Percentiles rank a stretch among this genome's conserved stretches.
Conservation (phyloP, 192 early-diverging fungal genomes). For the Cetraspora pellucida region DNA sequence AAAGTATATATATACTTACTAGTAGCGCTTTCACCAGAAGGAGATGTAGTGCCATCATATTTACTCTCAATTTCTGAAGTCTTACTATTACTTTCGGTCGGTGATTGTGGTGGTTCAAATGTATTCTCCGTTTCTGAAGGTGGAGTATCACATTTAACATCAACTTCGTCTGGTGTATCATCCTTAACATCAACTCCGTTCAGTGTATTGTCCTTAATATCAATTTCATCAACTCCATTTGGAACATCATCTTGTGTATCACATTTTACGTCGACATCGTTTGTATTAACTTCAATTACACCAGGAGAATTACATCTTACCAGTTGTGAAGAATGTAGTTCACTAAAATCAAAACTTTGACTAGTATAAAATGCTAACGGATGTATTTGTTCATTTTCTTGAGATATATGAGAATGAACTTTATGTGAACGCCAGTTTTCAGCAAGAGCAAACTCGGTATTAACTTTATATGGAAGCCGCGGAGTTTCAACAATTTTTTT, state of each 20-base stretch:
- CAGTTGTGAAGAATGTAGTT: not conserved
- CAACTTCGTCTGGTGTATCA: not conserved
- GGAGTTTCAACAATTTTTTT: conserved; percentile 8
- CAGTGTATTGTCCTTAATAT: not conserved
- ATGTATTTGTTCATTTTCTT: not conserved
- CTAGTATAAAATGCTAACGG: not conserved
- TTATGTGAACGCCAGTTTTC: not conserved
- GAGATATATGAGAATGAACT: not conserved
- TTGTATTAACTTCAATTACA: not conserved
- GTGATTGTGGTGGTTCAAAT: not conserved
- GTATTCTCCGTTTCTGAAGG: not conserved
- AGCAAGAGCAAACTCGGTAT: conserved; percentile 10
- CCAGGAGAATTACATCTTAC: too few relatives aligned
- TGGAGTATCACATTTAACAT: not conserved
- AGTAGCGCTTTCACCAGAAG: not conserved
- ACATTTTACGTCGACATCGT: not conserved
- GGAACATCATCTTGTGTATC: too few relatives aligned
- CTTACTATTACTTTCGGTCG: not conserved
- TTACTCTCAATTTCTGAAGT: too few relatives aligned
- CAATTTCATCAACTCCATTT: too few relatives aligned
- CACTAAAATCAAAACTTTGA: conserved; percentile 7
- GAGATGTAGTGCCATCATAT: too few relatives aligned
- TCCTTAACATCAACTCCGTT: not conserved
- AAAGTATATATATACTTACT: not conserved
- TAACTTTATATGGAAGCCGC: conserved; percentile 10